A percentile compares a stretch with the other conserved stretches of the same genome.
Conservation (phyloP, 2,329 filamentous ascomycete species). For the Cladophialophora psammophila region DNA sequence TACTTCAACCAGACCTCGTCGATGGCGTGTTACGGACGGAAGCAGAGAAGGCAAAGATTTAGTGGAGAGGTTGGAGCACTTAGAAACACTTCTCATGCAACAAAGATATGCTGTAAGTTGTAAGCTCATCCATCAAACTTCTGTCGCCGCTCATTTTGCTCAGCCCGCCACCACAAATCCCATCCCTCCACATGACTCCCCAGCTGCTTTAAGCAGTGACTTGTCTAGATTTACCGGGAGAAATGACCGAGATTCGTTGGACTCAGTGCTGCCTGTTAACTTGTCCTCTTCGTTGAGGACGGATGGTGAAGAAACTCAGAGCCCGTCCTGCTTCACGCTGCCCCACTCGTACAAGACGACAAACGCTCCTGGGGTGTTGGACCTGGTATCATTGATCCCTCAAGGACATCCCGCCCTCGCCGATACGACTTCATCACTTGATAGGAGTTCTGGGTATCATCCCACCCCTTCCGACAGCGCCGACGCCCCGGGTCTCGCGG, state of each 20-base stretch:
- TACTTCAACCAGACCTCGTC: conserved; percentile 7
- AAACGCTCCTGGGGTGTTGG: neutral
- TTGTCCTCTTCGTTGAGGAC: neutral
- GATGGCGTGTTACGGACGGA: neutral
- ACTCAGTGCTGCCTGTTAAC: neutral
- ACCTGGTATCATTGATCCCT: neutral
- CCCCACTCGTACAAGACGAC: neutral
- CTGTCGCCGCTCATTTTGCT: neutral
- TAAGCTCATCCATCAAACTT: neutral
- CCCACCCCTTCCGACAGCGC: neutral
- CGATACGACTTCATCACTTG: neutral
- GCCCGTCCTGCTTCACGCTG: neutral
- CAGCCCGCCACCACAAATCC: neutral
- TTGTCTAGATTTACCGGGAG: neutral
- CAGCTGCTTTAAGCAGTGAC: neutral
- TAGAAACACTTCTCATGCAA: neutral
- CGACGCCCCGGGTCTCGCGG: neutral
- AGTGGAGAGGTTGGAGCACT: conserved; percentile 3
- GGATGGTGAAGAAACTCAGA: neutral
- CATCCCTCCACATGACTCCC: neutral
- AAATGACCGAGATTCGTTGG: neutral
- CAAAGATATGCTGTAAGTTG: neutral
- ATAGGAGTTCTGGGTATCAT: neutral
- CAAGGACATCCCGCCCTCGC: neutral
- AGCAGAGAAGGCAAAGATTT: neutral